Conservation (phyloP, 768 basidiomycete genomes). For the Lanmaoa pseudosensibilis region DNA sequence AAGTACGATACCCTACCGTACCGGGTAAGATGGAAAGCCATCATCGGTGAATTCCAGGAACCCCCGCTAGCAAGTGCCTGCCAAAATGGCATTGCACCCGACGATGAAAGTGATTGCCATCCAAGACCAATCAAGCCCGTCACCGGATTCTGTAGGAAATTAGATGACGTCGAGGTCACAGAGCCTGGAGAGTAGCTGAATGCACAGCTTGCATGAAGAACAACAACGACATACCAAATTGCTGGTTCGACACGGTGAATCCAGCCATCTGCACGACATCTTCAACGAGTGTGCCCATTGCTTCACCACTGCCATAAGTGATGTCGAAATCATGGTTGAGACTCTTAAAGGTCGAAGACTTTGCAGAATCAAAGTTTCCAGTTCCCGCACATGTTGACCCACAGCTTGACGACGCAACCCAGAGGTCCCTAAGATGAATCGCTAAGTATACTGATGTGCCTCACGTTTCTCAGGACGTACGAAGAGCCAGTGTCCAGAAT, state of each 20-base stretch:
- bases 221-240: constrained; percentile 46
- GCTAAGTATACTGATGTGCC: neutral
- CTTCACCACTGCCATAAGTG: constrained; percentile 48
- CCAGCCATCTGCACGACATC: constrained; percentile 76
- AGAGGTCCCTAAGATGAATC: constrained; percentile 45
- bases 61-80: constrained; percentile 46
- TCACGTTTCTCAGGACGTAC: constrained; percentile 16
- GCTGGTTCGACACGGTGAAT: constrained; percentile 57
- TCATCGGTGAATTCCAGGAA: constrained; percentile 50
- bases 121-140: constrained; percentile 77
- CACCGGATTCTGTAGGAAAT: constrained; percentile 47
- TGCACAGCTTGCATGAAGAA: neutral
- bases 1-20: constrained; percentile 12
- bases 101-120: constrained; percentile 59
- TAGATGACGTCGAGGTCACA: constrained; percentile 33
- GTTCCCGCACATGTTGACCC: constrained; percentile 33
- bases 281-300: constrained; percentile 43
- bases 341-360: constrained; percentile 38
- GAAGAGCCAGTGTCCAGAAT: constrained; percentile 54
- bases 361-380: constrained; percentile 33
- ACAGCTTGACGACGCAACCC: constrained; percentile 44
- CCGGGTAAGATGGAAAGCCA: constrained; percentile 67
- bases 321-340: constrained; percentile 37
- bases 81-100: constrained; percentile 66
- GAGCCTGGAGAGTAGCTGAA: constrained; percentile 39